Evolutionary conservation across 306 rosid genomes (phyloP), one percentile per base, ranked within the genome.

Genomic region (Gillenia trifoliata): DNA sequence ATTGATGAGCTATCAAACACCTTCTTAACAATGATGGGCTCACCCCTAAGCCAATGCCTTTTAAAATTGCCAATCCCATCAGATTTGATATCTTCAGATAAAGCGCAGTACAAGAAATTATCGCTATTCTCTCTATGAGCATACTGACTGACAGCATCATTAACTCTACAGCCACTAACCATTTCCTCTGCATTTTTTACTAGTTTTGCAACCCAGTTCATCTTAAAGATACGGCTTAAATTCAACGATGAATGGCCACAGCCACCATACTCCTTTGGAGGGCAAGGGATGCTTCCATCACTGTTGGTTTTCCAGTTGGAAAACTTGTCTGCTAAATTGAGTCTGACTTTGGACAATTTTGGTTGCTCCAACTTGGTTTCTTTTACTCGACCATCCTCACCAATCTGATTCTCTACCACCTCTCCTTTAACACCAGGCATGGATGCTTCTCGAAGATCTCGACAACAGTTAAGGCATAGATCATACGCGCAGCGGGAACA

Each of bases 181-280:
- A 95, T 92, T 84, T 92, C 99, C 85, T 95, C 99, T 45, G 83
- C 98, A 87, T 95, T 95, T 84, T 95, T 95, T 63, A 86, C 93
- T 85, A 95, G 88, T 69, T 95, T 95, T 84, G 99, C 98, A 69
- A 95, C 98, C 99, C 98, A 92, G 65, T 94, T 94, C 98, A 90
- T 92, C 89, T 92, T 94, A 83, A 94, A 94, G 80, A 92, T 94
- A 79, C 98, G 93, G 76, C 91, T 87, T 81, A 92, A 89, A 77
- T 83, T 86, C 79, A 94, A 77, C 11, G 89, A 77, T 33, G 86
- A 85, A 83, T 73, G 74, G 72, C 92, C 92, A 82, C 99, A 94
- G 82, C 99, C 98, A 83, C 98, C 99, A 68, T 82, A 85, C 67
- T 91, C 96, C 86, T 80, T 86, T 60, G 97, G 95, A 71, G 98